These are phyloP conservation scores for Dianthus caryophyllus DNA, from an alignment of 148 eudicot species.

Conservation along the genomic window DNA sequence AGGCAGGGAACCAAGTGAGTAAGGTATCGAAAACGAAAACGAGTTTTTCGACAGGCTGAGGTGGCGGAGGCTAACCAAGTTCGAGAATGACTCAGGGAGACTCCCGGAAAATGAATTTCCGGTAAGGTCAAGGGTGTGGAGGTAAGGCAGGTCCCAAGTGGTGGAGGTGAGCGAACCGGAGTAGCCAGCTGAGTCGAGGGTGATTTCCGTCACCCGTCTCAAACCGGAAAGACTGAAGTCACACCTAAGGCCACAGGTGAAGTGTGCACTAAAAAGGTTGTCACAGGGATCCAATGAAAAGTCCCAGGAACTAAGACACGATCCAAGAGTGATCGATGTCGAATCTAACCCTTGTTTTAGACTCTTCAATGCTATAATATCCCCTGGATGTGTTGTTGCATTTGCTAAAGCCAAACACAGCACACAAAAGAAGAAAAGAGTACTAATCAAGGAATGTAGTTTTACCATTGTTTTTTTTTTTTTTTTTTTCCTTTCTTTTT, in stretches of 20 bases:
- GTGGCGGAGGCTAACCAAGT: constrained; percentile 31
- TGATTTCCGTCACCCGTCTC: constrained; percentile 38
- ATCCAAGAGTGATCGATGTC: constrained; percentile 27
- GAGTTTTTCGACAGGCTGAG: constrained; percentile 36
- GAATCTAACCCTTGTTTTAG: constrained; percentile 22
- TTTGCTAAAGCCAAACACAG: constrained; percentile 3
- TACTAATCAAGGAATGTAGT: not conserved
- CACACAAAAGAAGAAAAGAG: not conserved
- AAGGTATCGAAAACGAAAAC: constrained; percentile 28
- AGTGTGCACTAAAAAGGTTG: constrained; percentile 20
- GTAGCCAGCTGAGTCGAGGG: constrained; percentile 43
- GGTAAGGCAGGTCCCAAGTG: constrained; percentile 32
- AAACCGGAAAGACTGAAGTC: constrained; percentile 31
- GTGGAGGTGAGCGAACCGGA: constrained; percentile 29
- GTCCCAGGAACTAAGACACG: constrained; percentile 39
- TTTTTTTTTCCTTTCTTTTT: not conserved
- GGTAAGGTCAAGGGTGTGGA: constrained; percentile 36
- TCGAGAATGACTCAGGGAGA: constrained; percentile 33
- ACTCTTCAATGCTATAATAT: constrained; percentile 19
- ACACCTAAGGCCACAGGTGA: constrained; percentile 41
- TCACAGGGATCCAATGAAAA: constrained; percentile 38
- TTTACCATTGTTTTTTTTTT: constrained; percentile 16
- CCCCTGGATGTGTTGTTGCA: constrained; percentile 26
- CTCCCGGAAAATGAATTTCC: constrained; percentile 37
- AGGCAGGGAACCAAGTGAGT: constrained; percentile 32